Evolutionary conservation across 352 stramenopile species (phyloP).

Genomic region (Globisporangium middletonii): DNA sequence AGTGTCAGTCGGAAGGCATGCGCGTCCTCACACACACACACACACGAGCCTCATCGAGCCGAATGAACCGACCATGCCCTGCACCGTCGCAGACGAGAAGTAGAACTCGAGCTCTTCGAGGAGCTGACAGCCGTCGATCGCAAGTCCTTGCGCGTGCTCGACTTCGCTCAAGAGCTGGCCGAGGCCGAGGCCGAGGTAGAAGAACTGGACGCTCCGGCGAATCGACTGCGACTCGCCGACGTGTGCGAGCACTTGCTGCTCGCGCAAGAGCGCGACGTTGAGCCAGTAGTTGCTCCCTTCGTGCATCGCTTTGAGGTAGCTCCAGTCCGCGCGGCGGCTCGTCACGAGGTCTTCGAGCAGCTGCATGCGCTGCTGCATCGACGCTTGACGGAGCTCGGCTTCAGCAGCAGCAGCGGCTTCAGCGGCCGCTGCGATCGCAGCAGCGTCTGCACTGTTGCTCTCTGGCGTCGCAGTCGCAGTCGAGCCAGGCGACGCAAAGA

Average conservation of each 20-base stretch:
- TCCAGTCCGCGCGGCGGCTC: constrained; percentile 68
- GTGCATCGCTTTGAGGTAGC: constrained; percentile 79
- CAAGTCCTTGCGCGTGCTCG: constrained; percentile 45
- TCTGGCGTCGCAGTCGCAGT: constrained; percentile 7
- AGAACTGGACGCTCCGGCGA: constrained; percentile 63
- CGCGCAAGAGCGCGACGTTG: constrained; percentile 63
- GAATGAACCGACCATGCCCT: constrained; percentile 58
- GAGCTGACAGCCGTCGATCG: constrained; percentile 72
- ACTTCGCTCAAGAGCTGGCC: constrained; percentile 56
- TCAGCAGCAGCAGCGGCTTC: constrained; percentile 11
- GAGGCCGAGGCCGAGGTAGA: constrained; percentile 71
- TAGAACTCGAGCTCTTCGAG: constrained; percentile 84
- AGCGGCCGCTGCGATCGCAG: constrained; percentile 7
- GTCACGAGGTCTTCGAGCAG: constrained; percentile 72
- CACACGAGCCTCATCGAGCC: not conserved
- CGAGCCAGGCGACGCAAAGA: constrained; percentile 30
- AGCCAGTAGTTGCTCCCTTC: constrained; percentile 77
- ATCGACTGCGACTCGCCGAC: constrained; percentile 55
- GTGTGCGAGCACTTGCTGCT: constrained; percentile 60
- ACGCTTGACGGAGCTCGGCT: constrained; percentile 38
- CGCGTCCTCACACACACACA: not conserved
- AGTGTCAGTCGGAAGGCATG: not conserved
- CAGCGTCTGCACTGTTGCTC: constrained; percentile 2
- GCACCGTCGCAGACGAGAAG: constrained; percentile 64
- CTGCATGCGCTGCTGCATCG: constrained; percentile 60